Evolutionary conservation across 352 stramenopile species (phyloP), one percentile per base, ranked within the genome.

Genomic region (Plasmopara muralis): DNA sequence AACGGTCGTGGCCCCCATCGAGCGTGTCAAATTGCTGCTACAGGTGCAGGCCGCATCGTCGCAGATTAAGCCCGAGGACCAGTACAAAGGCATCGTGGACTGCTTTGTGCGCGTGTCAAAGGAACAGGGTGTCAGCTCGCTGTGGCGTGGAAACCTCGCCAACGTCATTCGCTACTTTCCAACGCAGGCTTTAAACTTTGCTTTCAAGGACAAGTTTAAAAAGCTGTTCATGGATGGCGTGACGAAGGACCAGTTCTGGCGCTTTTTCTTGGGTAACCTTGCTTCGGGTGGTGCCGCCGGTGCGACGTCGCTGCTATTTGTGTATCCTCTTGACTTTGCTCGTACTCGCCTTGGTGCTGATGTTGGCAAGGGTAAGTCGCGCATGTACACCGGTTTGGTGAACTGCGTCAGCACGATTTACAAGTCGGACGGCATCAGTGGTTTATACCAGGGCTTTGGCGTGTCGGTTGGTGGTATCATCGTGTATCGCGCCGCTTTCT

Each of bases 371-470:
- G 96, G 96, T 78, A 98, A 98, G 83, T 91, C 78, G 14, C 91
- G 92, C 61, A 87, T 98, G 76, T 99, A 99, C 90, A 98, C 86
- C 56, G 97, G 97, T 65, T 83, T 99, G 46, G 59, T 77, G 44
- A 97, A 99, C 89, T 99, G 96, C 74, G 72, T 99, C 50, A 80
- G 70, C 50, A 98, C 97, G 68, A 98, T 98, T 64, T 93, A 89
- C 83, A 93, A 93, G 77, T 70, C 68, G 33, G 83, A 93, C 60
- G 96, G 96, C 44, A 31, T 96, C 28, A 65, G 79, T 51, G 87
- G 87, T 45, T 80, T 99, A 47, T 99, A 99, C 91, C 97, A 98
- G 69, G 97, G 97, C 74, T 98, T 99, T 63, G 95, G 95, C 68
- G 87, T 99, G 43, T 99, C 96, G 47, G 85, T 99, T 50, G 82